Percentiles rank a stretch among this genome's conserved stretches.
These are phyloP conservation scores for Phialophora verrucosa DNA, from an alignment of 2,329 filamentous ascomycete genomes.

Conservation along the genomic window DNA sequence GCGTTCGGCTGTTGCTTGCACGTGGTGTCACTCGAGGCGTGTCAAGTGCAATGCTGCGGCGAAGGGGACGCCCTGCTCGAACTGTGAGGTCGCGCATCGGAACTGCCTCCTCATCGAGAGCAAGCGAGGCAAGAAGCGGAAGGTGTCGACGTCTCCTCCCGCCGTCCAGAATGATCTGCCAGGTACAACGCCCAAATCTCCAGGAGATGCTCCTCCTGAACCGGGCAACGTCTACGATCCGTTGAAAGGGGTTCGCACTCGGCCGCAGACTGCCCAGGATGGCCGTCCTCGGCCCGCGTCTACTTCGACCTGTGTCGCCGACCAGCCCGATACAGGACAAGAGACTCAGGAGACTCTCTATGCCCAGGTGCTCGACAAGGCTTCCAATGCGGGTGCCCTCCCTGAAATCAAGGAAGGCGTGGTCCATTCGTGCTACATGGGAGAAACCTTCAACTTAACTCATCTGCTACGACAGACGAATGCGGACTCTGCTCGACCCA, in stretches of 20 bases:
- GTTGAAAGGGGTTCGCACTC: constrained; percentile 21
- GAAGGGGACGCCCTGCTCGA: constrained; percentile 38
- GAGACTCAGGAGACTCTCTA: constrained; percentile 31
- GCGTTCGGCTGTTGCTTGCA: constrained; percentile 39
- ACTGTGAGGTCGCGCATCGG: constrained; percentile 36
- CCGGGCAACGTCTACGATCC: constrained; percentile 32
- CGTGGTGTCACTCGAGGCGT: constrained; percentile 39
- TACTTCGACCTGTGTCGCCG: constrained; percentile 20
- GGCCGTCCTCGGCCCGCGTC: constrained; percentile 9
- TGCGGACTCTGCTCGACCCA: constrained; percentile 24
- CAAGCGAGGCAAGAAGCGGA: constrained; percentile 39
- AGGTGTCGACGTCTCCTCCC: constrained; percentile 25
- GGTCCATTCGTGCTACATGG: constrained; percentile 33
- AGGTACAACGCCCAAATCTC: constrained; percentile 13
- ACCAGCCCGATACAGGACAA: constrained; percentile 22
- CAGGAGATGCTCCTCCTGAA: constrained; percentile 1
- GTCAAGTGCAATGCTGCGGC: constrained; percentile 41
- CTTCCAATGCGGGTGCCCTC: constrained; percentile 19
- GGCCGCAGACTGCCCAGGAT: constrained; percentile 14
- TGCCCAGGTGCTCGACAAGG: constrained; percentile 31
- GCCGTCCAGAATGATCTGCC: constrained; percentile 18
- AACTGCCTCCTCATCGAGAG: constrained; percentile 40
- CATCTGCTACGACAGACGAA: constrained; percentile 37
- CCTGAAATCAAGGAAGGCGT: constrained; percentile 30
- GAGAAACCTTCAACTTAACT: constrained; percentile 34